These are phyloP conservation scores for Eucalyptus pumila DNA, from an alignment of 345 rosid species.

Conservation along the genomic window DNA sequence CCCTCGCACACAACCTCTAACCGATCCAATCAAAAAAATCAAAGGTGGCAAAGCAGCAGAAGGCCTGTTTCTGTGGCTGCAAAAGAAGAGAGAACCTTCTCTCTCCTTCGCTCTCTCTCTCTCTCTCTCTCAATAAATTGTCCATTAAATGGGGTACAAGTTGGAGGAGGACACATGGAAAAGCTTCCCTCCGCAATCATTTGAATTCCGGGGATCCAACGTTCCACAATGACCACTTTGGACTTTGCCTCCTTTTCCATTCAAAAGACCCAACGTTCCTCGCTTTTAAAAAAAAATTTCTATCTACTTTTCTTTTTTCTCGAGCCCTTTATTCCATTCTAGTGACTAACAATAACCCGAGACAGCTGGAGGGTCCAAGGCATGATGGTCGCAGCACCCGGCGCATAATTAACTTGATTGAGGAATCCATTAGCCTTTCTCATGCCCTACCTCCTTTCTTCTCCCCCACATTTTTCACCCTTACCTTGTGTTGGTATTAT, in stretches of 20 bases:
- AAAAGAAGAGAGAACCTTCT: neutral
- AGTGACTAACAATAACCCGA: neutral
- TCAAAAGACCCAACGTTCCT: slow-evolving; percentile 1
- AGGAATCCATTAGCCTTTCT: neutral
- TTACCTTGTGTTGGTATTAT: neutral
- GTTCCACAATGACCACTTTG: neutral
- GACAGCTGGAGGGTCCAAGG: neutral
- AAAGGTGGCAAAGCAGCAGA: neutral
- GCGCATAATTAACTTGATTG: neutral
- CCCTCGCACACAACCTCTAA: neutral
- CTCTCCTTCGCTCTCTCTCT: neutral
- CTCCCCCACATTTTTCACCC: neutral
- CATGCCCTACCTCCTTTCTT: neutral
- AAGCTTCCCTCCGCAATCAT: slow-evolving; percentile 17
- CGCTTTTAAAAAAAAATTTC: neutral
- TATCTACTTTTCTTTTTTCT: neutral
- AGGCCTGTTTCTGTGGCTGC: neutral
- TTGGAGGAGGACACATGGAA: neutral
- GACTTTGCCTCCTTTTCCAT: slow-evolving; percentile 1
- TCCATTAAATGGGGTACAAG: slow-evolving; percentile 7
- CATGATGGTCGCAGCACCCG: neutral
- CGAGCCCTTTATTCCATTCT: neutral
- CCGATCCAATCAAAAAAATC: neutral
- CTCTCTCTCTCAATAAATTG: neutral
- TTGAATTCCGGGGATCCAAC: slow-evolving; percentile 26